Base-by-base conservation (phyloP, 2,329 filamentous ascomycete species). In the Venturiaceae sp. region DNA sequence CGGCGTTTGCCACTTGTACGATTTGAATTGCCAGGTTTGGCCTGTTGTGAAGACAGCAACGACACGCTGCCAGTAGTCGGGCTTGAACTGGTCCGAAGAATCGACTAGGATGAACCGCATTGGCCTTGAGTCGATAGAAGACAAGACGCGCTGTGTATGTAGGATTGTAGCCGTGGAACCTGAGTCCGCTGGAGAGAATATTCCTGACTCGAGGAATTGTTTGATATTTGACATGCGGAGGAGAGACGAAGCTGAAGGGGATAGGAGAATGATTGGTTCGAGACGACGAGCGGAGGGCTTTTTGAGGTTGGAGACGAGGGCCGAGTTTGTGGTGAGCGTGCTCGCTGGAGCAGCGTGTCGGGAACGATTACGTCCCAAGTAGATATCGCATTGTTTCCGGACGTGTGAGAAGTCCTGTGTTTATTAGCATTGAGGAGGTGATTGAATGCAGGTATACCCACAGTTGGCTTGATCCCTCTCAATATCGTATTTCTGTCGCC, bases 1-100 rank as follows among this genome's bases (percentile, higher is more conserved):
- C 0, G 94, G 89, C 58, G 87, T 86, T 64, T 86, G 86, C 90
- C 94, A 99, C 74, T 95, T 96, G 81, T 99, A 99, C 64, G 85
- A 88, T 75, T 96, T 96, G 77, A 99, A 99, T 74, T 99, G 94
- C 94, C 94, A 99, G 9, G 87, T 85, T 75, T 99, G 94, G 34
- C 94, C 94, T 0, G 94, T 99, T 0, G 94, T 99, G 75, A 99
- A 97, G 59, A 99, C 92, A 13, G 89, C 94, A 1, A 96, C 94
- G 6, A 99, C 88, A 55, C 92, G 86, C 67, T 86, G 86, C 94
- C 94, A 99, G 77, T 97, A 96, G 69, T 97, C 92, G 0, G 94
- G 94, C 72, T 96, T 95, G 81, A 99, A 99, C 71, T 94, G 88
- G 69, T 95, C 87, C 0, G 92, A 88, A 19, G 86, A 87, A 71